Evolutionary conservation across 352 stramenopile species (phyloP).

Genomic region (Phytophthora pluvialis): DNA sequence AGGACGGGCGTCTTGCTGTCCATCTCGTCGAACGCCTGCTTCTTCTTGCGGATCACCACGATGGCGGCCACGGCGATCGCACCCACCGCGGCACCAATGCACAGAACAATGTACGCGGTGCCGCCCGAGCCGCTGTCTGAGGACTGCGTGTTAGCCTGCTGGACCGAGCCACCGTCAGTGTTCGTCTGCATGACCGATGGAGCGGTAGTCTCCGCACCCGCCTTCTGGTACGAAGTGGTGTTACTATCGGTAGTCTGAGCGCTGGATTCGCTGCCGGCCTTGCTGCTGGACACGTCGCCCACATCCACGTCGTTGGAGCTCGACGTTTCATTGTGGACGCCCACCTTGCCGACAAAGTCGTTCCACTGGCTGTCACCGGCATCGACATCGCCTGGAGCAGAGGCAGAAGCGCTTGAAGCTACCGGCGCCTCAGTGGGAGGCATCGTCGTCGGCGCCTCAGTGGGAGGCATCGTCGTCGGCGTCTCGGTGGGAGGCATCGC

Average conservation of each 20-base stretch:
- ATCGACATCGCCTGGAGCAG: constrained; percentile 16
- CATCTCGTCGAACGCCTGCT: constrained; percentile 60
- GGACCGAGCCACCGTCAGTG: constrained; percentile 21
- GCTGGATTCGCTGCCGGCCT: constrained; percentile 9
- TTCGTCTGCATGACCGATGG: constrained; percentile 18
- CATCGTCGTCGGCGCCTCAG: constrained; percentile 20
- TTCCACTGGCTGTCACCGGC: constrained; percentile 28
- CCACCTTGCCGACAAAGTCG: constrained; percentile 31
- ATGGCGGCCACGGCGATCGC: constrained; percentile 52
- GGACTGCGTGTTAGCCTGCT: constrained; percentile 42
- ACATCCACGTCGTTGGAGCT: constrained; percentile 24
- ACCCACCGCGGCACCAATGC: constrained; percentile 29
- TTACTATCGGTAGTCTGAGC: constrained; percentile 4
- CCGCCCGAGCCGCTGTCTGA: background rate
- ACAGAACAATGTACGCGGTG: constrained; percentile 28
- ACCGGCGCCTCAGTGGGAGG: constrained; percentile 16
- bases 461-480: constrained; percentile 18
- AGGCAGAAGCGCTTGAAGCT: constrained; percentile 20
- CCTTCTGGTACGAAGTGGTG: constrained; percentile 25
- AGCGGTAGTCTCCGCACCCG: constrained; percentile 9
- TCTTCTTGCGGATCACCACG: constrained; percentile 59
- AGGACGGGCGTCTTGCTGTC: constrained; percentile 60
- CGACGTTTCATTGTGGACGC: constrained; percentile 22
- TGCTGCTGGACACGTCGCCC: constrained; percentile 20
- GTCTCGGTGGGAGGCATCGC: constrained; percentile 18